These are phyloP conservation scores for Anisodus tanguticus DNA, from an alignment of 257 asterid genomes.

Conservation along the genomic window DNA sequence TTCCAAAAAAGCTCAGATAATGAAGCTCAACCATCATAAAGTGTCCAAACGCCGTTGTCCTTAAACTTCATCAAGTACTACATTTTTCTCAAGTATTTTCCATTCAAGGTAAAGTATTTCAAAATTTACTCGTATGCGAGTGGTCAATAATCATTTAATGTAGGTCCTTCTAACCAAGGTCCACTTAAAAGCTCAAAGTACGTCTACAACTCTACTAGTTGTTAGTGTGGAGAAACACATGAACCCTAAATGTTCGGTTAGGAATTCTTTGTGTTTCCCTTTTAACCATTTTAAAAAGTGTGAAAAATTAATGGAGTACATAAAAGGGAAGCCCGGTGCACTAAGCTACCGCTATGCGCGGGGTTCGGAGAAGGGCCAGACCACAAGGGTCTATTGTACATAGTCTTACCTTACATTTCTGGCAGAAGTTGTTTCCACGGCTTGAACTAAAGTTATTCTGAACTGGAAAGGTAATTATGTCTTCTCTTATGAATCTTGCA, in stretches of 20 bases:
- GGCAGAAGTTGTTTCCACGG: too few relatives aligned
- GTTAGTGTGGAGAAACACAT: background rate
- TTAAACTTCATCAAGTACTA: background rate
- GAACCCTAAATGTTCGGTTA: background rate
- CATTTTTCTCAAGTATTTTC: constrained; percentile 14
- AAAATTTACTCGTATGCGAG: background rate
- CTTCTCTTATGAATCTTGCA: too few relatives aligned
- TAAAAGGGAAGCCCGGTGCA: too few relatives aligned
- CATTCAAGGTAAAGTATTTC: background rate
- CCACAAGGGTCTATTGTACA: too few relatives aligned
- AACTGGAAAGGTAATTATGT: too few relatives aligned
- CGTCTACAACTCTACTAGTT: background rate
- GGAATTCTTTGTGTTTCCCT: constrained; percentile 9
- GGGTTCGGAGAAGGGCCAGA: too few relatives aligned
- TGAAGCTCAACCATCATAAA: constrained; percentile 22
- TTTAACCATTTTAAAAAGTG: background rate
- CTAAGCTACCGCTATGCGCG: too few relatives aligned
- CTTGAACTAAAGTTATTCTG: too few relatives aligned
- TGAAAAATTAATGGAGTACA: background rate
- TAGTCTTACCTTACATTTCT: too few relatives aligned
- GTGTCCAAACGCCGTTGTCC: background rate
- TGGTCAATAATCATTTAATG: background rate
- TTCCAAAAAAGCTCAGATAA: constrained; percentile 18
- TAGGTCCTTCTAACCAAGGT: background rate
- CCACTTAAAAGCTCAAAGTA: background rate